Evolutionary conservation across 192 early-diverging fungal genomes (phyloP).

Genomic region (Podila clonocystis): DNA sequence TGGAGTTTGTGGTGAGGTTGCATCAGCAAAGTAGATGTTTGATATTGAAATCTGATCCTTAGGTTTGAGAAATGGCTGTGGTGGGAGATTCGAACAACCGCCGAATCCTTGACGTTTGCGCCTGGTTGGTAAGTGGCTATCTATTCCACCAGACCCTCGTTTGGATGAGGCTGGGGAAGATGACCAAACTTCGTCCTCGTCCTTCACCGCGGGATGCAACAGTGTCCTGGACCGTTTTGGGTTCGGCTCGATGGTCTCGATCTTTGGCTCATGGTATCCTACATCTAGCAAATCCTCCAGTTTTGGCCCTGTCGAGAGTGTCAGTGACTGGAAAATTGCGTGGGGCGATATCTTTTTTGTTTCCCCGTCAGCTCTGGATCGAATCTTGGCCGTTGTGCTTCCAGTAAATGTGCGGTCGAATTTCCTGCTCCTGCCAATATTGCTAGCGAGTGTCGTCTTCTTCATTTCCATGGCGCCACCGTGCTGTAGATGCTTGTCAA

Average conservation of each 20-base stretch:
- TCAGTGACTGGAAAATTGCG: background rate
- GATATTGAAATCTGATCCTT: background rate
- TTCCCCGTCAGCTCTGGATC: too few species aligned
- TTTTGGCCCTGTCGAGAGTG: background rate
- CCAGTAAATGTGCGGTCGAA: background rate
- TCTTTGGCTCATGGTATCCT: too few species aligned
- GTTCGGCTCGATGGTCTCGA: too few species aligned
- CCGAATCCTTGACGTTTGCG: background rate
- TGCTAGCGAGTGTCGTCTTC: background rate
- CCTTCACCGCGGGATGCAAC: too few species aligned
- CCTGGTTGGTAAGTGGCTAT: background rate
- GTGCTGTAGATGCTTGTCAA: constrained; percentile 1
- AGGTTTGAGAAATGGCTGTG: background rate
- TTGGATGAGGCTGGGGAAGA: background rate
- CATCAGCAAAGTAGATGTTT: background rate
- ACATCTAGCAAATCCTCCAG: background rate
- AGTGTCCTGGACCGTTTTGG: too few species aligned
- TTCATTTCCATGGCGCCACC: background rate
- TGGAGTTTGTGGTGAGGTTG: background rate
- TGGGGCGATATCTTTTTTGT: background rate
- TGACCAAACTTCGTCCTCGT: background rate
- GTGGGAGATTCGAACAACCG: background rate
- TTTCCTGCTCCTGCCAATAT: background rate
- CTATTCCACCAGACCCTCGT: background rate
- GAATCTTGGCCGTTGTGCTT: background rate